Evolutionary conservation across 768 basidiomycete species (phyloP).

Genomic region (Agrocybe chaxingu): DNA sequence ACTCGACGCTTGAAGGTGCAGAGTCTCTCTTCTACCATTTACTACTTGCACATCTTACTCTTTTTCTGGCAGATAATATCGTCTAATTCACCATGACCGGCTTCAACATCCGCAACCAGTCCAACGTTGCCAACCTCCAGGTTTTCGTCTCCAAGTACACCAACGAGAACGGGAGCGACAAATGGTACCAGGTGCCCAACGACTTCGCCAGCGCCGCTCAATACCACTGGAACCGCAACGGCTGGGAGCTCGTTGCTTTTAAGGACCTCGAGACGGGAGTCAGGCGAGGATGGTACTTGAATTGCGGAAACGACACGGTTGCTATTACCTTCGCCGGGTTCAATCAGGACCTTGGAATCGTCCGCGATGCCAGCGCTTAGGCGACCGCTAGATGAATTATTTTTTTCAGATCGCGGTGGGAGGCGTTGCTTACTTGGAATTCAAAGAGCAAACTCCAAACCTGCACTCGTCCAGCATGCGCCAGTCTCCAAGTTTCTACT

Average conservation of each 20-base stretch:
- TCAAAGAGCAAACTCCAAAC: too few species aligned
- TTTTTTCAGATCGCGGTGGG: too few species aligned
- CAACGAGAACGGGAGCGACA: conserved; percentile 1
- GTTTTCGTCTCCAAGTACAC: conserved; percentile 5
- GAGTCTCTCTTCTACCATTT: too few species aligned
- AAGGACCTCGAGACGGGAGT: neutral
- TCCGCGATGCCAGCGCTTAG: neutral
- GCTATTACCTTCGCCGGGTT: conserved; percentile 10
- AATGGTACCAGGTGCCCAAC: neutral
- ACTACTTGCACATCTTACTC: too few species aligned
- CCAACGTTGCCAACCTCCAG: neutral
- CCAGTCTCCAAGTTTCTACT: too few species aligned
- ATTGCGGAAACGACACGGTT: conserved; percentile 1
- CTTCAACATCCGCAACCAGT: conserved; percentile 3
- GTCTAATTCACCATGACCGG: neutral
- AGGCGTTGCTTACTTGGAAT: too few species aligned
- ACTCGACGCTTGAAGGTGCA: too few species aligned
- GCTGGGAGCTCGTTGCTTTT: conserved; percentile 11
- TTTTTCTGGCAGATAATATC: too few species aligned
- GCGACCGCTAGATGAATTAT: too few species aligned
- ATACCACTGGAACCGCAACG: conserved; percentile 3
- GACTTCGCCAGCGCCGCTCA: neutral
- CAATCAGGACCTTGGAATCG: conserved; percentile 6
- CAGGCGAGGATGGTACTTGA: conserved; percentile 11
- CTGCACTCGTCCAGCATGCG: too few species aligned